Base-by-base conservation (phyloP, 257 asterid species). In the Eustoma russellianum region DNA sequence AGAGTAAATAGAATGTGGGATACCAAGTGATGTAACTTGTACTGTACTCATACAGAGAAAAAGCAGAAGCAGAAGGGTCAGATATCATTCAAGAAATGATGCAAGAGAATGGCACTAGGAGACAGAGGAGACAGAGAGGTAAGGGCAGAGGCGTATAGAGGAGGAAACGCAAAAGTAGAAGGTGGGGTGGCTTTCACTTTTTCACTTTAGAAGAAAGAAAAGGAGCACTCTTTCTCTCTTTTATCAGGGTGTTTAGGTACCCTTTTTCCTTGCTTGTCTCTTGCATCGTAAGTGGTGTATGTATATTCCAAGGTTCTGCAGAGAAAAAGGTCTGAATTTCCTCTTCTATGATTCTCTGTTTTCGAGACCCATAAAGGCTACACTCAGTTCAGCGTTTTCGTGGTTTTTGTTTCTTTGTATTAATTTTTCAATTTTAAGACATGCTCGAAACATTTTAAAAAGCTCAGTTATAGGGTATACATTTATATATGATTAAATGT, bases 101-200 rank as follows among this genome's bases (percentile, higher is more conserved):
- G 48, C 61, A 66, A 46, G 46, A 44, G 9, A 38, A 38, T 8
- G 12, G 48, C 61, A 66, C 44, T 46, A 65, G 34, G 46, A 56
- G 69, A 58, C 67, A 63, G 43, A 59, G 61, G 61, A 65, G 61
- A 67, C 5, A 41, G 17, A 14, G 28, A 40, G 19, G 35, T 49
- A 50, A 17, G 50, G 14, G 52, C 17, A 19, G 33, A 61, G 41
- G 34, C 45, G 15, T 47, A 2, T 52, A 30, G 35, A 7, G 33
- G 38, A 56, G 16, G 12, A 30, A 41, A 43, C 35, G 51, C 3
- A 41, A 7, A 53, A 14, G 17, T 35, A 30, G 38, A 33, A n/a
- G 46, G 13, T n/a, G 55, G 41, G 52, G 30, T 53, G 55, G 63
- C 71, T 74, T 80, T 68, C 50, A 68, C 70, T 56, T 70, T 54